Evolutionary conservation across 2,329 filamentous ascomycete species (phyloP), one percentile per base, ranked within the genome.

Genomic region (Aspergillus hiratsukae): DNA sequence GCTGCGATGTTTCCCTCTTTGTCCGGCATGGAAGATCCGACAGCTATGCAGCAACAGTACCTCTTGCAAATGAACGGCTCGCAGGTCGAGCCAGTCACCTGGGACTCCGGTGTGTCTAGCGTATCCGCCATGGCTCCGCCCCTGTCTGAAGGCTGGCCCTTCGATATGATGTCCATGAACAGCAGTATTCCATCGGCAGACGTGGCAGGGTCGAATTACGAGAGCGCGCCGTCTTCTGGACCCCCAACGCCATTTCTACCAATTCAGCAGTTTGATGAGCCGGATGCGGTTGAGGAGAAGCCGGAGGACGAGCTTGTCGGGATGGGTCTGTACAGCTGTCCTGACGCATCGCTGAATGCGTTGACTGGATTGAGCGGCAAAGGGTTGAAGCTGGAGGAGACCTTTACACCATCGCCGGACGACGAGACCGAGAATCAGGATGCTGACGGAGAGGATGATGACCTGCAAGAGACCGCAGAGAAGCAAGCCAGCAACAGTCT

Each of bases 331-430:
- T 94, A 94, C 71, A 89, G 91, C 65, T 77, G 83, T 4, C 88
- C 88, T 0, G 87, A 86, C 54, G 82, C 29, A 75, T 79, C 51
- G 69, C 83, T 54, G 75, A 84, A 72, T 79, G 82, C 74, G 80
- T 85, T 89, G 19, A 72, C 86, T 49, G 81, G 81, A 25, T 75
- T 81, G 7, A 70, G 76, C 19, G 88, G 89, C 56, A 90, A 90
- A 71, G 89, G 89, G 0, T 76, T 93, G 63, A 93, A 91, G 70
- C 77, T 94, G 3, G 89, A 93, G 72, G 89, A 92, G 70, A 89
- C 88, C 0, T 93, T 76, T 55, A 72, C 68, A 82, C 88, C 87
- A 84, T 71, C 89, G 81, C 19, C 87, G 4, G 76, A 81, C 27
- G 82, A 84, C 0, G 80, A 79, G 9, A 75, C 77, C 2, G 76